Evolutionary conservation across 176 grass and related monocot genomes (phyloP), one percentile per base, ranked within the genome.

Genomic region (Raddia guianensis): DNA sequence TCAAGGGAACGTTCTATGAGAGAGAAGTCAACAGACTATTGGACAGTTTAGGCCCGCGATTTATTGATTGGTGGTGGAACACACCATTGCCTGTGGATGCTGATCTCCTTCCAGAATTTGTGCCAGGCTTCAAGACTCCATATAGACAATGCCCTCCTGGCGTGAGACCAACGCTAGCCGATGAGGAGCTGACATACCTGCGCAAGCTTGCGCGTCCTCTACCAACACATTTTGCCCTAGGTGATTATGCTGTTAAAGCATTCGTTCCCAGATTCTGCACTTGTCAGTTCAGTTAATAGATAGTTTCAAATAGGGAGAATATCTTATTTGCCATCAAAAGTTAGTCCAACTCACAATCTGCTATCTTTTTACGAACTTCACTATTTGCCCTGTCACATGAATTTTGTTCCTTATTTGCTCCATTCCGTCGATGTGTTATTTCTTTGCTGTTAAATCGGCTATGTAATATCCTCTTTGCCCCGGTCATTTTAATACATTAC

Each of bases 21-120:
- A 95, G 96, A 78, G 92, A 95, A 85, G 74, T 85, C 13, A 75
- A 93, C 86, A 91, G 96, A 78, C 37, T 95, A 59, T 82, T 98
- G 76, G 75, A 93, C 67, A 79, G 79, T 55, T 81, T 98, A 68
- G 96, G 96, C 35, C 96, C 96, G 45, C 84, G 96, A 34, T 98
- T 98, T 90, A 75, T 95, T 19, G 96, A 95, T 82, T 98, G 96
- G 96, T 98, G 92, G 96, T 98, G 96, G 96, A 68, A 78, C 59
- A 92, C 84, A 44, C 96, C 96, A 79, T 74, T 95, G 68, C 96
- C 96, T 84, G 96, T 98, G 27, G 96, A 98, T 73, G 96, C 88
- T 15, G 92, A 98, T 81, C 76, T 93, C 47, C 91, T 98, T 63
- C 92, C 92, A 74, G 88, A 91, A 53, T 73, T 77, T 82, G 47